phyloP scores from a whole-genome alignment of 768 basidiomycete species.

The Lactarius sp. region DNA sequence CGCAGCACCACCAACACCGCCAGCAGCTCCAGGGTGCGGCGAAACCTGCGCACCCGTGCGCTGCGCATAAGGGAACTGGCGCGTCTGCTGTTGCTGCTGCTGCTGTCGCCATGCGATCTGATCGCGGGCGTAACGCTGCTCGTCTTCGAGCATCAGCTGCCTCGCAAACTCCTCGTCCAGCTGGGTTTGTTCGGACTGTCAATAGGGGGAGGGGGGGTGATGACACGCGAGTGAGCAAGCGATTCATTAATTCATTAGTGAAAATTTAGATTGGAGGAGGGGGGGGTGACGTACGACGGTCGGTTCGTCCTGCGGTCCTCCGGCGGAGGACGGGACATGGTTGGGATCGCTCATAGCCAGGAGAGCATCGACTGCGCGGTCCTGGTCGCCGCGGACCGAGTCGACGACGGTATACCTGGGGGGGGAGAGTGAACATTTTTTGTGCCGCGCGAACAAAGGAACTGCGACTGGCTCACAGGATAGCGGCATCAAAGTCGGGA shows the following conservation, averaged over 20 bases:
- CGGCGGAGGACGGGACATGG: conserved; percentile 42
- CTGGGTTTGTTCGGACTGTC: conserved; percentile 51
- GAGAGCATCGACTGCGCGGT: conserved; percentile 68
- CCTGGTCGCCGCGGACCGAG: conserved; percentile 64
- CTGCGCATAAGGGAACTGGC: conserved; percentile 16
- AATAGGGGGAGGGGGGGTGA: no score
- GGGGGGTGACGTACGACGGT: conserved; percentile 3
- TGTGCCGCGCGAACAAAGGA: not conserved
- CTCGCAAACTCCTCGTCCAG: conserved; percentile 79
- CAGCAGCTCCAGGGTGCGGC: not conserved
- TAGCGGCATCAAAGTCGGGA: conserved; percentile 24
- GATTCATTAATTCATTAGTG: not conserved
- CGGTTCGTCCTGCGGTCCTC: conserved; percentile 25
- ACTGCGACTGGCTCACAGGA: conserved; percentile 13
- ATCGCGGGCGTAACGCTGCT: conserved; percentile 29
- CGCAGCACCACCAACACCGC: not conserved
- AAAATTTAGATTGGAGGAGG: conserved; percentile 1
- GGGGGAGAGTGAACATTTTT: not conserved
- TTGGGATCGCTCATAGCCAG: conserved; percentile 85
- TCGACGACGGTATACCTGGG: conserved; percentile 47
- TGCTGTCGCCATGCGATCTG: conserved; percentile 21
- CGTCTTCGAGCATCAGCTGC: conserved; percentile 57
- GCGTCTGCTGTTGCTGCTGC: conserved; percentile 21
- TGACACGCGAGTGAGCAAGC: not conserved
- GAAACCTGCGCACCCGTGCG: not conserved